phyloP scores from a whole-genome alignment of 139 green algal genomes.

The Chlorella sp. region DNA sequence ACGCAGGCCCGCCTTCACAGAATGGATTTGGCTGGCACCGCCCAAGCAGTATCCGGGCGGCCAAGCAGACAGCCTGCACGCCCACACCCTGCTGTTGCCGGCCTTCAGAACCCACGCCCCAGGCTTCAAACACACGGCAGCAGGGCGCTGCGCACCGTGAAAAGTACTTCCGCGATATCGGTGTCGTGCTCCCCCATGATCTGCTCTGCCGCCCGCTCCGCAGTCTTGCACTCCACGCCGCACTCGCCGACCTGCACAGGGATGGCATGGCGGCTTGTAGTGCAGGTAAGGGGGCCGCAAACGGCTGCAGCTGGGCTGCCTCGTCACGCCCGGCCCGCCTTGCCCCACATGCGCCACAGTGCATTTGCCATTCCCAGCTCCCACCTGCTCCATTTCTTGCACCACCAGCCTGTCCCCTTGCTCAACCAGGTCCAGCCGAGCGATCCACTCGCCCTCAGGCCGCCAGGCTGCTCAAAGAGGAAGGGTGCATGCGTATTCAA shows the following conservation, averaged over 20 bases:
- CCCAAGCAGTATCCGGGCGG: background rate
- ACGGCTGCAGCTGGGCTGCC: background rate
- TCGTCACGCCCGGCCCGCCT: background rate
- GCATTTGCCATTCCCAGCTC: background rate
- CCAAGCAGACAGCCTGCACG: background rate
- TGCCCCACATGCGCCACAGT: background rate
- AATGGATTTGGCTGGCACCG: background rate
- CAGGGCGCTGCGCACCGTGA: conserved; percentile 16
- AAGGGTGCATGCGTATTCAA: background rate
- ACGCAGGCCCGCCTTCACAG: background rate
- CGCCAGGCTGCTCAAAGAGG: conserved; percentile 8
- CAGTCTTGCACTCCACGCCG: conserved; percentile 78
- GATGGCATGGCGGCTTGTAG: background rate
- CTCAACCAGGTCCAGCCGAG: conserved; percentile 76
- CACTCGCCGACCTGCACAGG: conserved; percentile 54
- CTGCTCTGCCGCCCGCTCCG: conserved; percentile 69
- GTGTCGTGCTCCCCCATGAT: conserved; percentile 76
- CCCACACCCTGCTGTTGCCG: background rate
- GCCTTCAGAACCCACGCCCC: background rate
- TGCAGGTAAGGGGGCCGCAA: background rate
- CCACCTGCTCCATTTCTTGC: conserved; percentile 61
- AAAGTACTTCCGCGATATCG: conserved; percentile 68
- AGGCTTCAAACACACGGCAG: background rate
- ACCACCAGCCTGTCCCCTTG: conserved; percentile 61
- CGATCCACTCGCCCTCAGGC: conserved; percentile 81